Base-by-base conservation (phyloP, 768 basidiomycete genomes). In the Auricularia sp. region DNA sequence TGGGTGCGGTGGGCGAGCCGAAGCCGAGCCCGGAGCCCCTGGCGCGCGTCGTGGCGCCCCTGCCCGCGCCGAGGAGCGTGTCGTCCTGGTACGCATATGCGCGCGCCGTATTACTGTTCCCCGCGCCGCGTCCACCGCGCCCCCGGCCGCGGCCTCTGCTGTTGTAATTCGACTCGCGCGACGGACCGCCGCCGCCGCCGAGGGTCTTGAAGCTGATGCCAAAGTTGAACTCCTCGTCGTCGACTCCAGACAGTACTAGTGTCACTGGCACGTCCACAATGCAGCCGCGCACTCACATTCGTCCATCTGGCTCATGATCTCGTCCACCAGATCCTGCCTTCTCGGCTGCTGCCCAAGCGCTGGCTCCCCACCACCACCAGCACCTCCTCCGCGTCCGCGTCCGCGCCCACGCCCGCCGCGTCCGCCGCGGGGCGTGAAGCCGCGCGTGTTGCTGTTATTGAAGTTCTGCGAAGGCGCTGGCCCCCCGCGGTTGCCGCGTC, bases 41-140 rank as follows among this genome's bases (percentile, higher is more conserved):
- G 11, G 8, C 7, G 53, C 53, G 53, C 29, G 18, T 54, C 7
- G n/a, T 29, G 18, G 53, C 53, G 18, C n/a, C 29, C 53, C 53
- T 29, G 34, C 56, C 14, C 21, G 21, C 47, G 47, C 21, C 21
- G 47, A 51, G 8, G 47, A 51, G 47, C 21, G 47, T 42, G 12
- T 42, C 39, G 39, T 42, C 39, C 39, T 42, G 39, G 12, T 42
- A 42, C 85, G 76, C 2, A 80, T 79, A 58, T 80, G 77, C n/a
- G 72, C 69, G 11, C 75, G 72, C 21, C 75, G 66, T 68, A 74
- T 77, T 42, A 72, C 73, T 14, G 2, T 42, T 42, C 39, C 12
- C 43, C 43, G 18, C 43, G 47, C 21, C 16, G 47, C 14, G 47
- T 21, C 56, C 56, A 33, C 29, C 23, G 23, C 29, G 14, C 4